Conservation (phyloP, 305 asterid species). For the Fraxinus baroniana region DNA sequence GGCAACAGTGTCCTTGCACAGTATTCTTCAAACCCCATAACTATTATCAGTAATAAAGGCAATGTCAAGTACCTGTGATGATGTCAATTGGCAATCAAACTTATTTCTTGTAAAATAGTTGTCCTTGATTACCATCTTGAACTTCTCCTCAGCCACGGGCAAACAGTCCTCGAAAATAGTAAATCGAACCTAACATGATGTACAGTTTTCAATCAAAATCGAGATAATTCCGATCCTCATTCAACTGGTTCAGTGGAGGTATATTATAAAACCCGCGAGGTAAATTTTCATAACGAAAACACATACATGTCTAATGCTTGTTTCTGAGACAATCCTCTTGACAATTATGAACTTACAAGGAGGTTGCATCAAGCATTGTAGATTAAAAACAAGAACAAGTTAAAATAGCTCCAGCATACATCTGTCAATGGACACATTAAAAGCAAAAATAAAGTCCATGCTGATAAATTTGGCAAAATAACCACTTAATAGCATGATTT, state of each 20-base stretch:
- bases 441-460: neutral
- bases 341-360: neutral
- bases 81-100: slow-evolving; percentile 63
- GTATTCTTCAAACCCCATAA: neutral
- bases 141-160: slow-evolving; percentile 80
- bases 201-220: slow-evolving; percentile 18
- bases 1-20: slow-evolving; percentile 8
- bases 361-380: neutral
- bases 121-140: slow-evolving; percentile 59
- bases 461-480: neutral
- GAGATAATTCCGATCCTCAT: slow-evolving; percentile 6
- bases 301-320: neutral
- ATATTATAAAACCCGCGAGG: neutral
- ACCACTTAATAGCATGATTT: neutral
- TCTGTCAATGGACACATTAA: neutral
- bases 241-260: neutral
- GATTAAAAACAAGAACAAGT: neutral
- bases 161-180: slow-evolving; percentile 56
- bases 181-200: slow-evolving; percentile 62
- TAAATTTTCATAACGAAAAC: neutral
- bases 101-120: slow-evolving; percentile 64
- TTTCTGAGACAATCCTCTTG: neutral
- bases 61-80: slow-evolving; percentile 56
- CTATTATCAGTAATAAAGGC: neutral
- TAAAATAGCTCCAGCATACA: neutral